Evolutionary conservation across 1,139 yeast species (phyloP).

Genomic region (Yamadazyma kanchanaburiensis): DNA sequence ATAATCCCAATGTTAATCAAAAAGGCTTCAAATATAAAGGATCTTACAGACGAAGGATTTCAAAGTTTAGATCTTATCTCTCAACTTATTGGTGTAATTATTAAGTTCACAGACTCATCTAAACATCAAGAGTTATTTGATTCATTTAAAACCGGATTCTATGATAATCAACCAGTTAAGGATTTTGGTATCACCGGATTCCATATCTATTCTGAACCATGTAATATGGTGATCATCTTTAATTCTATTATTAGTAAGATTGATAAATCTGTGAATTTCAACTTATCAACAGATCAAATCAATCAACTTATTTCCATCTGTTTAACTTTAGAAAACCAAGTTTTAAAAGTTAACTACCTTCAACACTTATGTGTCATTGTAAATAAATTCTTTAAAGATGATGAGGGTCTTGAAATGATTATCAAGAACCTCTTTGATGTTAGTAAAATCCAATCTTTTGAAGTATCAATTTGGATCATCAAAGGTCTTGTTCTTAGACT

Average conservation of each 20-base stretch:
- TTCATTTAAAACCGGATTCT: constrained; percentile 26
- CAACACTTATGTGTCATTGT: constrained; percentile 54
- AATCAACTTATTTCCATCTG: constrained; percentile 6
- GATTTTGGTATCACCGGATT: constrained; percentile 10
- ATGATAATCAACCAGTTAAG: constrained; percentile 8
- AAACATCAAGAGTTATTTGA: constrained; percentile 39
- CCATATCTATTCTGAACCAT: constrained; percentile 19
- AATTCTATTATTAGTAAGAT: constrained; percentile 50
- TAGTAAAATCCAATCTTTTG: constrained; percentile 30
- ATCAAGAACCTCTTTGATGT: constrained; percentile 3
- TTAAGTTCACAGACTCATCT: constrained; percentile 32
- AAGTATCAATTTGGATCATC: constrained; percentile 62
- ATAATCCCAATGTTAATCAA: constrained; percentile 26
- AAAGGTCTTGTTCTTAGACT: constrained; percentile 67
- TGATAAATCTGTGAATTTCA: constrained; percentile 28
- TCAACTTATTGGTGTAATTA: constrained; percentile 33
- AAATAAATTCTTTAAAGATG: constrained; percentile 39
- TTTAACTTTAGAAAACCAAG: constrained; percentile 15
- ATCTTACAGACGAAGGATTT: constrained; percentile 1
- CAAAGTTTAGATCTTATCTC: constrained; percentile 26
- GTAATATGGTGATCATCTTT: constrained; percentile 38
- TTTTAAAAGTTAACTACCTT: constrained; percentile 53
- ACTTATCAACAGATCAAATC: constrained; percentile 10
- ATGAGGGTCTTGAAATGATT: constrained; percentile 4
- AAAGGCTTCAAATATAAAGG: constrained; percentile 1